Evolutionary conservation across 2,329 filamentous ascomycete species (phyloP).

Genomic region (Hymenoscyphus repandus): DNA sequence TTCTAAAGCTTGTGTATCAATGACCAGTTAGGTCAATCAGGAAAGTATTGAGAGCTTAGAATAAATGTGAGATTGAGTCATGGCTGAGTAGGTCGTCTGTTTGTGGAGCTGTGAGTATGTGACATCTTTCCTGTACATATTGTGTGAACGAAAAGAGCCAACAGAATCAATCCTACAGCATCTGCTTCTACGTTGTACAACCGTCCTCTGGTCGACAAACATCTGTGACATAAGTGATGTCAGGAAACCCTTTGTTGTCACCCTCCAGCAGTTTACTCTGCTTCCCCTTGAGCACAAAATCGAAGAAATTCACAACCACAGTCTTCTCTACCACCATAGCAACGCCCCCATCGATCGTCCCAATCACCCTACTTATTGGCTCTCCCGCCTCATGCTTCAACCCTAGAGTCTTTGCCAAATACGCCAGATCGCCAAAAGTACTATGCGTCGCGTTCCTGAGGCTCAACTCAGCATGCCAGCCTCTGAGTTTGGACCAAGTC

Average conservation of each 20-base stretch:
- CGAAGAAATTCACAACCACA: neutral
- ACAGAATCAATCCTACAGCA: too few species aligned
- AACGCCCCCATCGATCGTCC: neutral
- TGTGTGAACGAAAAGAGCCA: too few species aligned
- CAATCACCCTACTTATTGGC: neutral
- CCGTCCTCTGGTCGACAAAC: too few species aligned
- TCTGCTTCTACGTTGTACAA: too few species aligned
- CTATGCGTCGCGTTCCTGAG: conserved; percentile 14
- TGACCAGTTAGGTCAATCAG: too few species aligned
- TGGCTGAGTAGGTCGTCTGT: too few species aligned
- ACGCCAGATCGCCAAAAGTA: conserved; percentile 18
- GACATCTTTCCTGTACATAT: too few species aligned
- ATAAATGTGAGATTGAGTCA: too few species aligned
- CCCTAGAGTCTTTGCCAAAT: conserved; percentile 8
- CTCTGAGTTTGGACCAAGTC: conserved; percentile 12
- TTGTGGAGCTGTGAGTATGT: too few species aligned
- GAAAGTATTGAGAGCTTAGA: too few species aligned
- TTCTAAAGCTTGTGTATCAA: too few species aligned
- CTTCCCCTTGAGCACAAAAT: neutral
- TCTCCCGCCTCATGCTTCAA: neutral
- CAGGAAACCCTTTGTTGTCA: neutral
- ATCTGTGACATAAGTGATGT: neutral
- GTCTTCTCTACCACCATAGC: neutral
- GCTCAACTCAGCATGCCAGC: conserved; percentile 20
- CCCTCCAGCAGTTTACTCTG: neutral